These are phyloP conservation scores for Colletotrichum chlorophyti DNA, from an alignment of 2,329 filamentous ascomycete species.

Conservation along the genomic window DNA sequence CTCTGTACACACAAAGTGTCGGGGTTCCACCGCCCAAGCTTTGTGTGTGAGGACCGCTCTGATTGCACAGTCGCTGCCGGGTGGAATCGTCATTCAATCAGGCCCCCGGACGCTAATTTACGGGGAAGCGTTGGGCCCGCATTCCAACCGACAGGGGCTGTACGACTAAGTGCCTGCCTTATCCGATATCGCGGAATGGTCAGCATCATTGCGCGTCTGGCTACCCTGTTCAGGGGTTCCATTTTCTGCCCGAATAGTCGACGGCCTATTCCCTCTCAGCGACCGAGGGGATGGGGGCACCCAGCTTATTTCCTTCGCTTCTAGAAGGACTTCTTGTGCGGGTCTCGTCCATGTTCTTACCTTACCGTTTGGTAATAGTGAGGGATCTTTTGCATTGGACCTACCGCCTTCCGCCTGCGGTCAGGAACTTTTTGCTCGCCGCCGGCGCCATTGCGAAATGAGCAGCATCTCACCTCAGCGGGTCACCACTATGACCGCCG, in stretches of 20 bases:
- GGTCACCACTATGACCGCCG: slow-evolving; percentile 3
- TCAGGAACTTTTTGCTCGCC: slow-evolving; percentile 11
- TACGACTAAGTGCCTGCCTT: slow-evolving; percentile 28
- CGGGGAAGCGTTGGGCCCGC: slow-evolving; percentile 23
- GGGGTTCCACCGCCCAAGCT: slow-evolving; percentile 9
- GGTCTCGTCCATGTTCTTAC: slow-evolving; percentile 23
- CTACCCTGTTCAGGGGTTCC: slow-evolving; percentile 3
- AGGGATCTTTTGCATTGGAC: slow-evolving; percentile 15
- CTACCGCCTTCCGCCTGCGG: slow-evolving; percentile 15
- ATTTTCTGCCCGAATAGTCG: slow-evolving; percentile 14
- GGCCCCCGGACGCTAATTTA: slow-evolving; percentile 21
- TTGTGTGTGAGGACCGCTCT: slow-evolving; percentile 18
- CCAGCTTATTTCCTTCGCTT: slow-evolving; percentile 9
- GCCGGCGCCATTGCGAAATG: slow-evolving; percentile 11
- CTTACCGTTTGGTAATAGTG: slow-evolving; percentile 30
- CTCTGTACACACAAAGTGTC: slow-evolving; percentile 12
- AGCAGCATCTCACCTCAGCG: not conserved
- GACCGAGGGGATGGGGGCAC: slow-evolving; percentile 2
- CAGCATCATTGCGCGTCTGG: slow-evolving; percentile 27
- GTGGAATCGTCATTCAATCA: slow-evolving; percentile 25
- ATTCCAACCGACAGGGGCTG: slow-evolving; percentile 14
- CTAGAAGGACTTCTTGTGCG: slow-evolving; percentile 26
- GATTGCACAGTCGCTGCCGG: slow-evolving; percentile 22
- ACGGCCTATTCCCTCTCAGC: not conserved
- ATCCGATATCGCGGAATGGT: slow-evolving; percentile 28